These are phyloP conservation scores for Coleophoma eucalyptorum DNA, from an alignment of 2,329 filamentous ascomycete species.

Conservation along the genomic window DNA sequence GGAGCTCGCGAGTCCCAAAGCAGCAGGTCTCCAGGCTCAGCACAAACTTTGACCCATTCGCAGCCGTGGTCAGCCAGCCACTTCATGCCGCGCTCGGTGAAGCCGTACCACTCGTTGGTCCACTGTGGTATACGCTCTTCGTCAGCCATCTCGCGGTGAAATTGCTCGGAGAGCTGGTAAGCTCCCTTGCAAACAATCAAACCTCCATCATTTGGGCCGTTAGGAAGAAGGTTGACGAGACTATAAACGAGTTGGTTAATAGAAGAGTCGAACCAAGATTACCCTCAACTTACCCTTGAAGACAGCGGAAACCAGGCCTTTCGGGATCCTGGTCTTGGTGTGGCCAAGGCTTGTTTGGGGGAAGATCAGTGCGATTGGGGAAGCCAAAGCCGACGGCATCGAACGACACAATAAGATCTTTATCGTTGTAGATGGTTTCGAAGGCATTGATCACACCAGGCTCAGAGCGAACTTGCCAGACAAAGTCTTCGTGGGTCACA, in stretches of 20 bases:
- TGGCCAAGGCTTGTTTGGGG: conserved; percentile 38
- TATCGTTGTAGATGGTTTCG: conserved; percentile 39
- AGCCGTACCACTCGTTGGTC: conserved; percentile 32
- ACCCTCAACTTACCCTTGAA: conserved; percentile 47
- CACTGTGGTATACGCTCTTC: conserved; percentile 23
- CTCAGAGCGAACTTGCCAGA: conserved; percentile 44
- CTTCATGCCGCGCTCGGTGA: conserved; percentile 30
- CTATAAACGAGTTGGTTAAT: conserved; percentile 10
- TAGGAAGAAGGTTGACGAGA: conserved; percentile 39
- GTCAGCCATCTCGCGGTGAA: conserved; percentile 29
- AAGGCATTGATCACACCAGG: conserved; percentile 42
- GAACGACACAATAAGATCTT: conserved; percentile 45
- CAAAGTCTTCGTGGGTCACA: conserved; percentile 43
- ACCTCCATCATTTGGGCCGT: conserved; percentile 30
- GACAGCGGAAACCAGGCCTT: conserved; percentile 43
- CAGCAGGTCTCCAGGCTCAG: conserved; percentile 34
- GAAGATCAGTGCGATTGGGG: conserved; percentile 33
- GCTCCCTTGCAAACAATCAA: conserved; percentile 29
- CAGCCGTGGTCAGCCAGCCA: conserved; percentile 31
- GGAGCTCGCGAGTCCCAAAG: conserved; percentile 39
- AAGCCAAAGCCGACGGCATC: conserved; percentile 24
- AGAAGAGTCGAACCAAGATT: too few species aligned
- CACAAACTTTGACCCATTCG: conserved; percentile 33
- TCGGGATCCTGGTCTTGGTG: conserved; percentile 41
- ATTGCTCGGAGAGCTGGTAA: conserved; percentile 27